These are phyloP conservation scores for Malassezia restricta DNA, from an alignment of 1,284 basidiomycete genomes.

Conservation along the genomic window DNA sequence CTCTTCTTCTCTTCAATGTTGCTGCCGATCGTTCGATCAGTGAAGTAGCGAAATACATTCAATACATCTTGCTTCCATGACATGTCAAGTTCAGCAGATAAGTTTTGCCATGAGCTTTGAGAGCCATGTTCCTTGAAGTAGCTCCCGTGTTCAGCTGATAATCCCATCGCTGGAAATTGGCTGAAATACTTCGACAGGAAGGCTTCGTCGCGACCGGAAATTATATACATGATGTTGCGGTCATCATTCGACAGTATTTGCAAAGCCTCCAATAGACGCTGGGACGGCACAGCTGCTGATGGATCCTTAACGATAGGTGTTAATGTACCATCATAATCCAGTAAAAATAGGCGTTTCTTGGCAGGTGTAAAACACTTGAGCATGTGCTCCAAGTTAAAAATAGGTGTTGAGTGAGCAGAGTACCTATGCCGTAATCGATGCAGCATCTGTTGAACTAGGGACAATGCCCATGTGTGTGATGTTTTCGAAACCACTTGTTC, in stretches of 20 bases:
- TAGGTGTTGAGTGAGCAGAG: constrained; percentile 73
- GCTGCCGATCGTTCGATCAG: constrained; percentile 84
- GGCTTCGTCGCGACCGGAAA: constrained; percentile 84
- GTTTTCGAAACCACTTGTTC: constrained; percentile 86
- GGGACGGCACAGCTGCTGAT: constrained; percentile 70
- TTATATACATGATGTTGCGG: constrained; percentile 85
- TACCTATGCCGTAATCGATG: constrained; percentile 68
- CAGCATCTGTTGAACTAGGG: constrained; percentile 76
- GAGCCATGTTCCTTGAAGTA: constrained; percentile 67
- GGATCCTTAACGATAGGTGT: constrained; percentile 93
- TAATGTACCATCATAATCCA: constrained; percentile 95
- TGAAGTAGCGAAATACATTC: constrained; percentile 92
- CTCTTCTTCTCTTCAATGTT: constrained; percentile 94
- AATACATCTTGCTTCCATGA: constrained; percentile 91
- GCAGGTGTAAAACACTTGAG: constrained; percentile 59
- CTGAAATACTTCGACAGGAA: constrained; percentile 89
- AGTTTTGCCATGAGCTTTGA: constrained; percentile 64
- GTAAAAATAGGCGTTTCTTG: constrained; percentile 74
- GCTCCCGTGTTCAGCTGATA: constrained; percentile 91
- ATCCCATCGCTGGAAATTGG: constrained; percentile 67
- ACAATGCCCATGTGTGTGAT: constrained; percentile 85
- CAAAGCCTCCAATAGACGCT: constrained; percentile 64
- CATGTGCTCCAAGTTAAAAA: constrained; percentile 60
- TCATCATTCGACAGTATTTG: constrained; percentile 63
- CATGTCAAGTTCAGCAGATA: constrained; percentile 87